Evolutionary conservation across 2,329 filamentous ascomycete genomes (phyloP).

Genomic region (Exophiala viscosa): DNA sequence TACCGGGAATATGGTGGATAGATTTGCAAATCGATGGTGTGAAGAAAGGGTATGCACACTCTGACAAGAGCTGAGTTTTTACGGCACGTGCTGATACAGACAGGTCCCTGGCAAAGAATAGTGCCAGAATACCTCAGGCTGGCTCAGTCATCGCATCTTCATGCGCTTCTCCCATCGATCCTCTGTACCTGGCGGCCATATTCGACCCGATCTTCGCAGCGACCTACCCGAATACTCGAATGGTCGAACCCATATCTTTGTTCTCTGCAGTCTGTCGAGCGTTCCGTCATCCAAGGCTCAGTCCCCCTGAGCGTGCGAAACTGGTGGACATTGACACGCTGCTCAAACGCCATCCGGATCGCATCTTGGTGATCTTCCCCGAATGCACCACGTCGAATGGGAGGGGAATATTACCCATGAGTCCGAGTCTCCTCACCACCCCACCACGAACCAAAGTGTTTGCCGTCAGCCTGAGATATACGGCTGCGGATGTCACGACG

Average conservation of each 20-base stretch:
- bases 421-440: conserved; percentile 68
- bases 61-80: neutral
- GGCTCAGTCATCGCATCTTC: conserved; percentile 83
- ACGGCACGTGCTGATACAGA: conserved; percentile 14
- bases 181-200: conserved; percentile 88
- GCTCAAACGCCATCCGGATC: conserved; percentile 63
- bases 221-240: conserved; percentile 70
- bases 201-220: conserved; percentile 94
- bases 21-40: conserved; percentile 98
- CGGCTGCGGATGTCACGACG: conserved; percentile 83
- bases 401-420: conserved; percentile 79
- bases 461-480: conserved; percentile 85
- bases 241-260: conserved; percentile 73
- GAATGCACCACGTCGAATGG: conserved; percentile 95
- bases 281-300: conserved; percentile 57
- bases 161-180: conserved; percentile 88
- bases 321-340: conserved; percentile 63
- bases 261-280: conserved; percentile 70
- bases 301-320: conserved; percentile 43
- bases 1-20: conserved; percentile 96
- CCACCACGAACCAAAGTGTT: conserved; percentile 72
- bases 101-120: conserved; percentile 67
- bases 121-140: conserved; percentile 70
- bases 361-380: conserved; percentile 82
- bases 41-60: conserved; percentile 66